Percentiles rank a stretch among this genome's conserved stretches.
Conservation (phyloP, 176 grass and related monocot species). For the Juncus inflexus region DNA sequence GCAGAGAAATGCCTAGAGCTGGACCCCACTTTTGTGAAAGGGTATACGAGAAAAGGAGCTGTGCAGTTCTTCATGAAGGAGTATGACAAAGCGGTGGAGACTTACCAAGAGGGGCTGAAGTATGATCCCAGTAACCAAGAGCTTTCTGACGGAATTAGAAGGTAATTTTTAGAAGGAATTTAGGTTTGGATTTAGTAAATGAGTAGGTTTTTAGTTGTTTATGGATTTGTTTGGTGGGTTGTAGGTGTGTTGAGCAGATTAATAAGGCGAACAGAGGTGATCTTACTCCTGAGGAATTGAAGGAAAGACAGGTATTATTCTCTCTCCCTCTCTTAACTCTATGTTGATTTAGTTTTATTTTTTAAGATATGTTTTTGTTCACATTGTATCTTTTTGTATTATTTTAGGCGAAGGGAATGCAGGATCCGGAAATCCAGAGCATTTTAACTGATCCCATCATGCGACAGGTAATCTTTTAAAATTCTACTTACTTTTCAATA, state of each 20-base stretch:
- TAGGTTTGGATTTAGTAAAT: not conserved
- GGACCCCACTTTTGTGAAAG: conserved; percentile 90
- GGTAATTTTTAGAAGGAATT: conserved; percentile 30
- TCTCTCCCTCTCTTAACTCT: not conserved
- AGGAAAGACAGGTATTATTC: conserved; percentile 71
- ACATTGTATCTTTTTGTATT: not conserved
- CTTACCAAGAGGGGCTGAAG: conserved; percentile 96
- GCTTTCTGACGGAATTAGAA: conserved; percentile 69
- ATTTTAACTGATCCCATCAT: conserved; percentile 82
- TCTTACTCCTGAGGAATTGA: conserved; percentile 64
- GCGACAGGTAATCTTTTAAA: conserved; percentile 54
- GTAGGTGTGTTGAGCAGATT: conserved; percentile 69
- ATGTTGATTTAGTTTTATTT: conserved; percentile 12
- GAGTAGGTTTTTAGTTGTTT: too few relatives aligned
- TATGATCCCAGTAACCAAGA: conserved; percentile 84
- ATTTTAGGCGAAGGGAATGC: conserved; percentile 75
- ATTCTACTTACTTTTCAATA: not conserved
- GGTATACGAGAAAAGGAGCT: conserved; percentile 94
- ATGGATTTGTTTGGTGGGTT: not conserved
- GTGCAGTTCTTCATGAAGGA: conserved; percentile 99
- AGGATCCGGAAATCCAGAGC: conserved; percentile 86
- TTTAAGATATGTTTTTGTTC: not conserved
- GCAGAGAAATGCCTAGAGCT: conserved; percentile 97
- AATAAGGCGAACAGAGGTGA: conserved; percentile 76
- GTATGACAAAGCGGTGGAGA: conserved; percentile 87